Evolutionary conservation across 495 filamentous ascomycete species (phyloP), one percentile per base, ranked within the genome.

Genomic region (Talaromyces wortmannii): DNA sequence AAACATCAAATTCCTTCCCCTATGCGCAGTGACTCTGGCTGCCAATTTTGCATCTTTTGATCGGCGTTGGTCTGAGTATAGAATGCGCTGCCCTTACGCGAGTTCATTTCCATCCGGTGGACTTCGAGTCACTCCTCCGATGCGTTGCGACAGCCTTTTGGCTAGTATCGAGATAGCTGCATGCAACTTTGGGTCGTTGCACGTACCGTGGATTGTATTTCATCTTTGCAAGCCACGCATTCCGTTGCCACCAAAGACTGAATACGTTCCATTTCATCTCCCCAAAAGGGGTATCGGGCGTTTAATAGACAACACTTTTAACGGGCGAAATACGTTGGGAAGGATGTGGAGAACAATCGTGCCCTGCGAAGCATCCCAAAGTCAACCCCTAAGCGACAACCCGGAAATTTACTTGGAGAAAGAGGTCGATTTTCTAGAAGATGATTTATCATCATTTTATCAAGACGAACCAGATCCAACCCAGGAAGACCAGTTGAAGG

Each of bases 11-110:
- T 70, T 70, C 51, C 55, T 70, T 45, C 67, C 67, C 7, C 58
- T 70, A 13, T 70, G 67, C 45, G 61, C 66, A 13, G 59, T 70
- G 15, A 70, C 67, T 0, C 36, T 68, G 32, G 67, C 63, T 42
- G 59, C 64, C 18, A 68, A 70, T 31, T 68, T 61, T 44, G 59
- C 57, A 36, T 52, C 59, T 1, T 71, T 70, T 51, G 32, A 51
- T 12, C 47, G 56, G 31, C 57, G 67, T 43, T 64, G 59, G 45
- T 48, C 46, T 1, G 45, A 31, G 10, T 59, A 61, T 52, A 29
- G 42, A 32, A 6, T 43, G 1, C 43, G 47, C 3, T 16, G 17
- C 11, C 49, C 50, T 5, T 33, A 45, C n/a, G 55, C 48, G 13
- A 52, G 12, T 6, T 55, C 47, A 23, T 62, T 62, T 31, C 67